phyloP scores from a whole-genome alignment of 73 alveolate species.

The Vitrella brassicaformis region DNA sequence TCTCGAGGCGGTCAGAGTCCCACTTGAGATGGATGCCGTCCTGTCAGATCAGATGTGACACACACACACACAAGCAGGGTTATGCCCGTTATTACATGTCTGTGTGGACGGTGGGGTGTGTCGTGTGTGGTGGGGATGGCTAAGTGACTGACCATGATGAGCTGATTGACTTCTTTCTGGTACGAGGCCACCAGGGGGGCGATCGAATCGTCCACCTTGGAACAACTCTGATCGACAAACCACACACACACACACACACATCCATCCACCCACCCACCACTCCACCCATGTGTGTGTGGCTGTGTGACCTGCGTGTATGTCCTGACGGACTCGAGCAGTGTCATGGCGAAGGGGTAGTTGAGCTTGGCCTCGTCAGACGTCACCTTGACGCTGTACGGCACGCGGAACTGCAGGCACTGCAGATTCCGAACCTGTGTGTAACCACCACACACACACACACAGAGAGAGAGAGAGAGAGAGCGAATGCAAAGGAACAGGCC shows the following conservation, averaged over 20 bases:
- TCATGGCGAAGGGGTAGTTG: conserved; percentile 63
- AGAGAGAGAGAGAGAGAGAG: too few relatives aligned
- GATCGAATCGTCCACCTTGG: neutral
- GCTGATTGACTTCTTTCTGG: conserved; percentile 25
- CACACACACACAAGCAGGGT: neutral
- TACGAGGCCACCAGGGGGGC: conserved; percentile 32
- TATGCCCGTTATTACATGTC: neutral
- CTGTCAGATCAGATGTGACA: neutral
- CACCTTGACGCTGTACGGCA: conserved; percentile 30
- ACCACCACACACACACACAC: too few relatives aligned
- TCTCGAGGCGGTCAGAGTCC: conserved; percentile 7
- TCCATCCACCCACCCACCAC: too few relatives aligned
- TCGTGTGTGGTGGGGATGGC: neutral
- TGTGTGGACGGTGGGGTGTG: neutral
- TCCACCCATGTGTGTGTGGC: too few relatives aligned
- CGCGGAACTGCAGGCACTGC: conserved; percentile 13
- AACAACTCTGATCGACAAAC: too few relatives aligned
- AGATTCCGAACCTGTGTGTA: conserved; percentile 16
- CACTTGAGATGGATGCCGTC: conserved; percentile 24
- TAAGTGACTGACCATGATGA: neutral
- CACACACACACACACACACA: too few relatives aligned
- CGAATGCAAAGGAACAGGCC: too few relatives aligned
- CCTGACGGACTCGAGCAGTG: conserved; percentile 58
- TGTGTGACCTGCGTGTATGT: conserved; percentile 39
- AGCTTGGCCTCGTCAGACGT: conserved; percentile 44